Percentiles rank a stretch among this genome's conserved stretches.
These are phyloP conservation scores for Pseudogymnoascus sp. DNA, from an alignment of 2,329 filamentous ascomycete species.

Conservation along the genomic window DNA sequence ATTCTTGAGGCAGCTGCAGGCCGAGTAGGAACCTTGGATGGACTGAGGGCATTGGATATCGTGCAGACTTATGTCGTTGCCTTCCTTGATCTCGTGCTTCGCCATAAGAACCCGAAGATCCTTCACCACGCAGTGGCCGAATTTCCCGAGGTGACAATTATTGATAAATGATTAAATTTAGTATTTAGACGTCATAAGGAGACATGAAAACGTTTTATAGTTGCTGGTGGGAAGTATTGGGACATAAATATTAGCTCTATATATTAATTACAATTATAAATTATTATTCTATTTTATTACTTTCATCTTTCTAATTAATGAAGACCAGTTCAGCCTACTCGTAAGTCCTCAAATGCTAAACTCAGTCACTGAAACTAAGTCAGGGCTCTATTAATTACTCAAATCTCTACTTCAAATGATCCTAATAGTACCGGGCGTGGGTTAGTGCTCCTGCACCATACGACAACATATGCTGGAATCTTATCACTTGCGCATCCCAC, in stretches of 20 bases:
- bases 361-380: neutral
- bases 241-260: neutral
- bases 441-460: neutral
- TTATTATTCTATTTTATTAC: neutral
- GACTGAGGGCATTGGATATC: conserved; percentile 23
- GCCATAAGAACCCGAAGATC: conserved; percentile 10
- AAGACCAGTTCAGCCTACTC: too few relatives aligned
- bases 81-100: conserved; percentile 26
- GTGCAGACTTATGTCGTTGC: conserved; percentile 24
- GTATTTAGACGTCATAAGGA: neutral
- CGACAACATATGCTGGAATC: neutral
- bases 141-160: conserved; percentile 19
- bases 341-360: neutral
- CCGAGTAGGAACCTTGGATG: conserved; percentile 24
- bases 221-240: neutral
- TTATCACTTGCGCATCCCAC: neutral
- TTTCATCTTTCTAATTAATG: too few relatives aligned
- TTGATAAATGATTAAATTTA: neutral
- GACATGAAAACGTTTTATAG: neutral
- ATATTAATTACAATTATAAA: neutral
- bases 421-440: neutral
- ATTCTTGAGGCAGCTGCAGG: conserved; percentile 15
- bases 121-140: conserved; percentile 10
- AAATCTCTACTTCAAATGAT: neutral
- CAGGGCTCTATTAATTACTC: neutral